Base-by-base conservation (phyloP, 2,329 filamentous ascomycete species). In the Alternaria ventricosa region DNA sequence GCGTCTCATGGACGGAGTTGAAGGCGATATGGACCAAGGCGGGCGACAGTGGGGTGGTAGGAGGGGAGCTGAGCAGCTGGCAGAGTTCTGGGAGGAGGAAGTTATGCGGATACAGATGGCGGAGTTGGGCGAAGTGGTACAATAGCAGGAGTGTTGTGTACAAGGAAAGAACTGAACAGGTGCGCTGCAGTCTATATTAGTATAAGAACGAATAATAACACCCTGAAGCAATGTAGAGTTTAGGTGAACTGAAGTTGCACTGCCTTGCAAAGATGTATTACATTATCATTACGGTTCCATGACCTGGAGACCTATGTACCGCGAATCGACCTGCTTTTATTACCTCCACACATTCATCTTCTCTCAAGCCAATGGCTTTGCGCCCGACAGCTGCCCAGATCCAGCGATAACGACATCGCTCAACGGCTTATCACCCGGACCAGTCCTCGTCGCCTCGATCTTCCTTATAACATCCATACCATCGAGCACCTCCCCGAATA, bases 381-480 rank as follows among this genome's bases (percentile, higher is more conserved):
- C 61, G 11, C 64, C 64, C 5, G 61, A 50, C 20, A 64, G 23
- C 28, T 66, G 64, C 12, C 64, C 64, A 41, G 61, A 59, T 33
- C 22, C 41, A 13, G 55, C 55, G 36, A 66, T 66, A 1, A 61
- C 50, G 5, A 66, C 64, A 20, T 59, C 55, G 4, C 25, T 61
- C 25, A 66, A 10, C 5, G 61, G 64, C 33, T 45, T 57, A 23
- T 64, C 58, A 8, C 50, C 51, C 3, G 50, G 41, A 3, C 46
- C 61, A 13, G 61, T 64, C 50, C 90, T 91, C 18, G 87, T 86
- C 77, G 96, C 97, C 82, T 98, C 96, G 76, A 98, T 98, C 84
- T 90, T 92, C 80, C 97, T 93, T 61, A 98, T 90, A 23, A 98
- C 92, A 79, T 98, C 95, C 76, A 97, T 83, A 0, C 96, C 96